Evolutionary conservation across 306 rosid species (phyloP), one percentile per base, ranked within the genome.

Genomic region (Luffa acutangula): DNA sequence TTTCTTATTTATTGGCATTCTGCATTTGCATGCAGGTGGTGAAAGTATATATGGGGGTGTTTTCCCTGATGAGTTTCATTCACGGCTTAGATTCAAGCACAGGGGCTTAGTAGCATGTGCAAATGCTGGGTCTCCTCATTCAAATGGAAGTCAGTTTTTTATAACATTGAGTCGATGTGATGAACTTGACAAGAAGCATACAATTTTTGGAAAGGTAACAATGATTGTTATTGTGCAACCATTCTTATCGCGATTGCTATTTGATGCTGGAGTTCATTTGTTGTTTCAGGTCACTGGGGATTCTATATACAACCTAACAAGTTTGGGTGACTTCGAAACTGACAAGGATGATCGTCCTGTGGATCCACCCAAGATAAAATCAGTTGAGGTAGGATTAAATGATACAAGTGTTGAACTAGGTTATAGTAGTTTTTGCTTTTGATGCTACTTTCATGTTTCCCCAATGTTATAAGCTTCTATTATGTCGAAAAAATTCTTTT

Each of bases 31-130:
- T 72, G 77, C 86, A 94, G 96, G 97, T 14, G 99, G 98, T 25
- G 96, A 91, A 62, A 91, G 97, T 80, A 89, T 95, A 57, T 95
- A 91, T 82, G 97, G 97, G 49, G 89, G 85, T 76, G 88, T 82
- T 53, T 95, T 91, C 79, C 81, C 86, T 15, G 97, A 95, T 57
- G 99, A 95, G 90, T 91, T 91, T 78, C 98, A 91, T 76, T 93
- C 99, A 11, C 94, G 97, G 60, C 60, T 93, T 63, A 90, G 93
- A 84, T 95, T 95, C 82, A 95, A 95, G 88, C 97, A 95, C 66
- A 85, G 97, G 63, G 98, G 97, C 54, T 79, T 91, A 76, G 97
- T 92, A 46, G 97, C 98, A 21, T 91, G 94, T 91, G 98, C 98
- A 21, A 92, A 87, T 86, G 49, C 93, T 6, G 93, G 97, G n/a